Base-by-base conservation (phyloP, 345 rosid species). In the Cardamine occulta region DNA sequence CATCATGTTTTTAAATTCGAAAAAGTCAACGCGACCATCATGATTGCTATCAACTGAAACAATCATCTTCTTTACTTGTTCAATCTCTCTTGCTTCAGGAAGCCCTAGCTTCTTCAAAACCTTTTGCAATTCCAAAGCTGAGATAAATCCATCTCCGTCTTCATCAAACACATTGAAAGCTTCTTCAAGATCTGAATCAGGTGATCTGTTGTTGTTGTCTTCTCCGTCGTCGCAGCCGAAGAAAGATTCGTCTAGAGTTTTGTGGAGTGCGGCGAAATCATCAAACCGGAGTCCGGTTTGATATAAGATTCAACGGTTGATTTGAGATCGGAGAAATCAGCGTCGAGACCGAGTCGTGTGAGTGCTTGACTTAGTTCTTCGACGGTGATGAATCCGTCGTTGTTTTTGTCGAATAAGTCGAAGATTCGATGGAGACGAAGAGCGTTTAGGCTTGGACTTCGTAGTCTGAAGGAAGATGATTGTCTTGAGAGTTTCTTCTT, bases 81-180 rank as follows among this genome's bases (percentile, higher is more conserved):
- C 85, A 6, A 91, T 83, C 79, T 93, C 97, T 26, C 70, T 80
- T 37, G 84, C 96, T 68, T 93, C 90, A 5, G 86, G 70, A 58
- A 93, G 68, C 2, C 97, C 97, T 14, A 93, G 78, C 79, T 93
- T 91, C 72, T 75, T 73, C 80, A 93, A 53, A 19, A 93, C 98
- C 40, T 58, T 85, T 26, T 93, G 98, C 73, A 93, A 75, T 60
- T 93, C 97, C 15, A 42, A 62, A 7, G 96, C 96, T 0, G 97
- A 94, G 51, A 90, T 94, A 81, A 79, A 91, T 0, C 98, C 96
- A 54, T 94, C 98, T 0, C 97, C 95, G 9, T 91, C 88, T 76
- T 82, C 96, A 18, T 94, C 98, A 60, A 94, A 90, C 72, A 94
- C 98, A 80, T 94, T 94, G 66, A 94, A 94, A 18, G 98, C 97